Evolutionary conservation across 768 basidiomycete species (phyloP).

Genomic region (Aureoboletus auriporus): DNA sequence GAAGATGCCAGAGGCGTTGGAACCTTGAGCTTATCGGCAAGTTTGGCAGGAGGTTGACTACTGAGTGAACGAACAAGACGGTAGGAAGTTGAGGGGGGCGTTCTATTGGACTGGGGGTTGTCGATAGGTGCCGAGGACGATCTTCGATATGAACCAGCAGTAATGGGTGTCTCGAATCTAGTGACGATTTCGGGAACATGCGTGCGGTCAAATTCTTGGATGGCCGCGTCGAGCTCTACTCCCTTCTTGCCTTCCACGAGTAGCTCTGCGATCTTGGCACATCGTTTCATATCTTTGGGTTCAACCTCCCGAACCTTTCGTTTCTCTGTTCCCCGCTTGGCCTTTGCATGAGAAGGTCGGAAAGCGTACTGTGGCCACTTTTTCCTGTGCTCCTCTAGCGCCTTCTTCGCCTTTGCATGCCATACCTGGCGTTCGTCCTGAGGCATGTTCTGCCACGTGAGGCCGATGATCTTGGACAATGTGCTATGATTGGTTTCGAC

Average conservation of each 20-base stretch:
- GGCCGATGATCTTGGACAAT: slow-evolving; percentile 78
- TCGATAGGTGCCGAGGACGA: slow-evolving; percentile 60
- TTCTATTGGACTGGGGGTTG: slow-evolving; percentile 34
- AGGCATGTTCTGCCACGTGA: slow-evolving; percentile 78
- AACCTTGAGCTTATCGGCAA: neutral
- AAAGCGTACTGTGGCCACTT: slow-evolving; percentile 73
- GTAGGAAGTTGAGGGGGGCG: slow-evolving; percentile 19
- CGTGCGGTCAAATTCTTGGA: slow-evolving; percentile 54
- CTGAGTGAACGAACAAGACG: slow-evolving; percentile 23
- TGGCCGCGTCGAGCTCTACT: slow-evolving; percentile 53
- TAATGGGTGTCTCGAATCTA: slow-evolving; percentile 70
- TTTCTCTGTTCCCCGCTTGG: slow-evolving; percentile 29
- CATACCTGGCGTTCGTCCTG: slow-evolving; percentile 73
- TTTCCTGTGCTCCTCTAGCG: slow-evolving; percentile 69
- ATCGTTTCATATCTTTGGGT: slow-evolving; percentile 54
- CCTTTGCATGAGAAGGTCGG: slow-evolving; percentile 49
- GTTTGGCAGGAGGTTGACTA: slow-evolving; percentile 16
- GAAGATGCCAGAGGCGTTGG: slow-evolving; percentile 10
- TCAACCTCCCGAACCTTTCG: slow-evolving; percentile 35
- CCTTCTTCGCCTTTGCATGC: slow-evolving; percentile 71
- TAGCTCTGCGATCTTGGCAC: slow-evolving; percentile 64
- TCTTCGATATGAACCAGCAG: slow-evolving; percentile 64
- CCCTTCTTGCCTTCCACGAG: slow-evolving; percentile 68
- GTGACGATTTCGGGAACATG: slow-evolving; percentile 61
- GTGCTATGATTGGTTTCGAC: slow-evolving; percentile 84